phyloP scores from a whole-genome alignment of 441 rosid species.

The Euphorbia celastroides region DNA sequence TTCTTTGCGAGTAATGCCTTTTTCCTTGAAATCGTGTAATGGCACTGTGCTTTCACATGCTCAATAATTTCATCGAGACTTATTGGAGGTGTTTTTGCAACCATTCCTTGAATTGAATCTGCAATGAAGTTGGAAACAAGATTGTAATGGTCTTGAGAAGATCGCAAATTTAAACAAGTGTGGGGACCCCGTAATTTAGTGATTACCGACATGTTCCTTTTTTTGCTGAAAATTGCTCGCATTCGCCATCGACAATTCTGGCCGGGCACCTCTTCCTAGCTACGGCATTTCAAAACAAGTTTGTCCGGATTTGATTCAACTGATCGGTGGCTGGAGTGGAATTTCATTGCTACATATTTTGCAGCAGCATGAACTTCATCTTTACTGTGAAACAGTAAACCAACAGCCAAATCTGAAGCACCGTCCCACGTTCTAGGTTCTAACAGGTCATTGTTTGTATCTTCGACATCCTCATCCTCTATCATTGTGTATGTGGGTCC shows the following conservation, averaged over 20 bases:
- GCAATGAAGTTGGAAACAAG: neutral
- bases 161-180: neutral
- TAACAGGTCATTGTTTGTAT: too few species aligned
- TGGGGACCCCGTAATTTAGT: neutral
- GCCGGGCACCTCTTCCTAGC: neutral
- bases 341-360: neutral
- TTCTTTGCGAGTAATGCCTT: too few species aligned
- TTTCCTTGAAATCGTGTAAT: neutral
- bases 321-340: neutral
- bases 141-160: neutral
- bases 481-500: neutral
- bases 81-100: neutral
- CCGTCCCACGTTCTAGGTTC: neutral
- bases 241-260: neutral
- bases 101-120: neutral
- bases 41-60: neutral
- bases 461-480: neutral
- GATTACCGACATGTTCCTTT: neutral
- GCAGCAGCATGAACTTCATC: neutral
- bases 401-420: neutral
- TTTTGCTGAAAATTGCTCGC: neutral
- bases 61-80: neutral
- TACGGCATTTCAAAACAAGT: neutral
- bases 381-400: neutral
- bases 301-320: neutral